These are phyloP conservation scores for Allantophomopsis cytisporea DNA, from an alignment of 2,329 filamentous ascomycete genomes.

Conservation along the genomic window DNA sequence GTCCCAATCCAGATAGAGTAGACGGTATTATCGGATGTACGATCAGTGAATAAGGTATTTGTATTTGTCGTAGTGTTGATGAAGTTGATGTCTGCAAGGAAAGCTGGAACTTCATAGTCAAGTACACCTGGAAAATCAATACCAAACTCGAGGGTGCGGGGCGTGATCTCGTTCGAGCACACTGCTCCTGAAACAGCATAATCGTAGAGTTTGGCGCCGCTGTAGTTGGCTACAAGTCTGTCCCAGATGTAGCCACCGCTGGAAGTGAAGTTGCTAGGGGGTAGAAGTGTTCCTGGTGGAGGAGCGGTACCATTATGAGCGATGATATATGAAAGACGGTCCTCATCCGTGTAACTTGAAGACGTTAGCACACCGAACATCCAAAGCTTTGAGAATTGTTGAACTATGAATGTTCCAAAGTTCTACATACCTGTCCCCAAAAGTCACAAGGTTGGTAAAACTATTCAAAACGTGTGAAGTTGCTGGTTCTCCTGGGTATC, in stretches of 20 bases:
- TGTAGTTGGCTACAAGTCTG: constrained; percentile 47
- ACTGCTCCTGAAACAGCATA: constrained; percentile 63
- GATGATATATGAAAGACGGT: constrained; percentile 48
- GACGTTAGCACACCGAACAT: not conserved
- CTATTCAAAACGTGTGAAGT: constrained; percentile 17
- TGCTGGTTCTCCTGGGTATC: no score
- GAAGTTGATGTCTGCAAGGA: constrained; percentile 31
- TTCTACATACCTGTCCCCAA: constrained; percentile 51
- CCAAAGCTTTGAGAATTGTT: not conserved
- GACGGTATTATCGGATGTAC: constrained; percentile 44
- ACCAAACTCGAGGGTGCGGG: constrained; percentile 37
- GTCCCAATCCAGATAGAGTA: constrained; percentile 74
- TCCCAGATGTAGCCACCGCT: constrained; percentile 58
- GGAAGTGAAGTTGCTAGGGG: constrained; percentile 35
- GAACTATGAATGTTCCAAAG: no score
- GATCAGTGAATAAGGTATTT: constrained; percentile 26
- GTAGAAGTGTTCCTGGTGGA: constrained; percentile 39
- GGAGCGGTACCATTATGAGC: constrained; percentile 43
- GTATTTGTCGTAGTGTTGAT: constrained; percentile 15
- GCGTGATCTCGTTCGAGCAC: constrained; percentile 56
- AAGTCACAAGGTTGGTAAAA: constrained; percentile 52
- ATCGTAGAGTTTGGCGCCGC: constrained; percentile 43
- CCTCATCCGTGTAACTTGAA: constrained; percentile 56
- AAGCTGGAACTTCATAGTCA: constrained; percentile 46
- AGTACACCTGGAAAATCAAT: constrained; percentile 46